Evolutionary conservation across 441 rosid species (phyloP).

Genomic region (Capsella rubella): DNA sequence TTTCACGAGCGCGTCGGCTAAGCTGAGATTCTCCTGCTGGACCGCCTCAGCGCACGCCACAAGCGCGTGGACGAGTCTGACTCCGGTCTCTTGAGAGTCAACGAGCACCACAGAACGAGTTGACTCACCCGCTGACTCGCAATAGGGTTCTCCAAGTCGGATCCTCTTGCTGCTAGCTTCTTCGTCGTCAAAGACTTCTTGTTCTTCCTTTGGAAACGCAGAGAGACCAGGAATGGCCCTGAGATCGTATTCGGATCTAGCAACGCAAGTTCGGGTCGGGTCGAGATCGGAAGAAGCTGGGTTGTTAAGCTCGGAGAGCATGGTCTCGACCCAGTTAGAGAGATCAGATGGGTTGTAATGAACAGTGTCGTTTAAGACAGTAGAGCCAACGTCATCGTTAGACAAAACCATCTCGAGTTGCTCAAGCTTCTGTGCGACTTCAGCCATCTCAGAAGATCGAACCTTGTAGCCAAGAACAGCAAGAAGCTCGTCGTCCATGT

Average conservation of each 20-base stretch:
- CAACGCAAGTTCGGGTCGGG: conserved; percentile 46
- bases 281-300: conserved; percentile 36
- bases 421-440: conserved; percentile 71
- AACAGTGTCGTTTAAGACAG: conserved; percentile 58
- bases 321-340: conserved; percentile 59
- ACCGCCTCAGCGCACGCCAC: conserved; percentile 75
- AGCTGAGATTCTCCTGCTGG: conserved; percentile 53
- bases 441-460: conserved; percentile 67
- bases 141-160: conserved; percentile 48
- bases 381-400: conserved; percentile 62
- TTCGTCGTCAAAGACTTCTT: conserved; percentile 37
- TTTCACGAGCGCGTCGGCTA: conserved; percentile 65
- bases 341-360: conserved; percentile 74
- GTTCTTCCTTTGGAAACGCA: conserved; percentile 51
- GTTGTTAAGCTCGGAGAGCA: conserved; percentile 58
- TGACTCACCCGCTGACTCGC: conserved; percentile 37
- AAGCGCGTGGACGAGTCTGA: conserved; percentile 67
- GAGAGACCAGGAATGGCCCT: conserved; percentile 68
- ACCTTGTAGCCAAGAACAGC: conserved; percentile 76
- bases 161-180: conserved; percentile 52
- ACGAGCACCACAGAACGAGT: conserved; percentile 59
- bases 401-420: conserved; percentile 72
- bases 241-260: conserved; percentile 64
- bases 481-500: conserved; percentile 68
- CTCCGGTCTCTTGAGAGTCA: conserved; percentile 75